Conservation (phyloP, 176 grass and related monocot species). For the Coix lacrymajobi region DNA sequence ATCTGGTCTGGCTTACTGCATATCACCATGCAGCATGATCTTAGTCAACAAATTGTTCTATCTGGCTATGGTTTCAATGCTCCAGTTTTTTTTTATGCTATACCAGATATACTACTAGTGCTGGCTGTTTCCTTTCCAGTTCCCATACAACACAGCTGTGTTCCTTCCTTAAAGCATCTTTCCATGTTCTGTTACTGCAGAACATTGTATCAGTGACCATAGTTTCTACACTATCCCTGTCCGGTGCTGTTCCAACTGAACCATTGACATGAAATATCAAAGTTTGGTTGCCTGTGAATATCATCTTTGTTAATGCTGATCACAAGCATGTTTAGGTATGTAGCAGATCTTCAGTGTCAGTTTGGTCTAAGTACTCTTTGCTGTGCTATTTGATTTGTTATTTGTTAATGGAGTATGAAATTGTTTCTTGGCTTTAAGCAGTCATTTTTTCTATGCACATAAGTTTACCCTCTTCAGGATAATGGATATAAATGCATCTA, state of each 20-base stretch:
- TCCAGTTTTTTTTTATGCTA: constrained; percentile 93
- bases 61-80: constrained; percentile 87
- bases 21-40: constrained; percentile 97
- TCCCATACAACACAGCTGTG: background rate
- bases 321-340: constrained; percentile 97
- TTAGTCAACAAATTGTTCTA: constrained; percentile 85
- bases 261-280: constrained; percentile 76
- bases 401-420: background rate
- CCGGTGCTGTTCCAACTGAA: constrained; percentile 64
- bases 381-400: background rate
- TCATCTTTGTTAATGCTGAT: constrained; percentile 94
- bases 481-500: background rate
- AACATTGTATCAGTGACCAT: constrained; percentile 82
- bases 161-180: constrained; percentile 7
- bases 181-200: constrained; percentile 51
- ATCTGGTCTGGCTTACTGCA: constrained; percentile 85
- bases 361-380: background rate
- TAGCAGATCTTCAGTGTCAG: background rate
- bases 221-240: constrained; percentile 63
- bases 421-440: background rate
- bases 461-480: background rate
- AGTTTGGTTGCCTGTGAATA: constrained; percentile 90
- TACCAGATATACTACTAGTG: constrained; percentile 59
- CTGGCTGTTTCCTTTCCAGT: constrained; percentile 9
- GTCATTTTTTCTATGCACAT: constrained; percentile 13